These are phyloP conservation scores for Starmerella apicola DNA, from an alignment of 805 yeast species.

Conservation along the genomic window DNA sequence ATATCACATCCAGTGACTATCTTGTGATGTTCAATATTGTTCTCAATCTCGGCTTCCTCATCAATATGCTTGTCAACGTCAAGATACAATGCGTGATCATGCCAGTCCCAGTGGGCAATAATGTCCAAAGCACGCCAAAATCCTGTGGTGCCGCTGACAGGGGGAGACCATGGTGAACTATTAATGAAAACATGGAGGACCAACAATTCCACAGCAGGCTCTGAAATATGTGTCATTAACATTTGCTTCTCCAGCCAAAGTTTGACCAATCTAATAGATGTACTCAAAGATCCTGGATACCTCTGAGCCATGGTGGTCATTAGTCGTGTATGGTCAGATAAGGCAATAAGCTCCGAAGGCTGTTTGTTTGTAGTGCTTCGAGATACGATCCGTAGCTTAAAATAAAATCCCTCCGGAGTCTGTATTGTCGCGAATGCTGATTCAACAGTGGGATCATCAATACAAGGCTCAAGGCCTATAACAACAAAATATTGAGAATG, in stretches of 20 bases:
- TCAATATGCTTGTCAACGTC: slow-evolving; percentile 37
- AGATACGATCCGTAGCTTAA: slow-evolving; percentile 59
- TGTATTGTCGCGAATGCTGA: slow-evolving; percentile 34
- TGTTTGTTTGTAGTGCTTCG: slow-evolving; percentile 2
- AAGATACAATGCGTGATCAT: slow-evolving; percentile 66
- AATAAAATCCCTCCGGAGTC: slow-evolving; percentile 85
- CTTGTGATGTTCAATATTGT: slow-evolving; percentile 8
- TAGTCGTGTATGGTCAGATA: slow-evolving; percentile 67
- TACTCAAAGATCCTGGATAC: slow-evolving; percentile 53
- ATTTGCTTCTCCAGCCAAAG: slow-evolving; percentile 81
- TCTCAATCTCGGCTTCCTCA: slow-evolving; percentile 11
- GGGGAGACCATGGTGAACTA: slow-evolving; percentile 71
- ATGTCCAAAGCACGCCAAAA: slow-evolving; percentile 62
- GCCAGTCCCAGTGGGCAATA: slow-evolving; percentile 87
- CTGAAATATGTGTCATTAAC: slow-evolving; percentile 55
- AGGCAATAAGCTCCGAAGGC: slow-evolving; percentile 32
- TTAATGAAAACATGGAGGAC: slow-evolving; percentile 78
- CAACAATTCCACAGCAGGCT: slow-evolving; percentile 69
- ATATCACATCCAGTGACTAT: slow-evolving; percentile 30
- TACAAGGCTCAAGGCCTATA: slow-evolving; percentile 48
- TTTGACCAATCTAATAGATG: slow-evolving; percentile 75
- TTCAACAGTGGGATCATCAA: slow-evolving; percentile 15
- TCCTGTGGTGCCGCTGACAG: slow-evolving; percentile 69
- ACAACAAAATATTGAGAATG: slow-evolving; percentile 45
- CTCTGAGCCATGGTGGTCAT: slow-evolving; percentile 58